phyloP scores from a whole-genome alignment of 768 basidiomycete genomes.

The Tricholoma terreum region DNA sequence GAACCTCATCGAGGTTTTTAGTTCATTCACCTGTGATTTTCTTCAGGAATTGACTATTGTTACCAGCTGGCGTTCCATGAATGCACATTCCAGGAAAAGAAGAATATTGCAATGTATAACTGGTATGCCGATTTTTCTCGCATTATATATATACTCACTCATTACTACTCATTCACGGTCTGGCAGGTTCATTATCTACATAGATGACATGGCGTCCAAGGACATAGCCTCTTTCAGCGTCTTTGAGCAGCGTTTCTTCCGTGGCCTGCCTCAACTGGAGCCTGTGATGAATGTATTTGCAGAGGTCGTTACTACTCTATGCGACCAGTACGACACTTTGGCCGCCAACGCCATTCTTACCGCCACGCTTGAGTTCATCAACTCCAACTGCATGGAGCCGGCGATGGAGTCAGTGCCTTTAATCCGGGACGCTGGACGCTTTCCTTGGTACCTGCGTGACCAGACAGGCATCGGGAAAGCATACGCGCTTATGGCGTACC shows the following conservation, averaged over 20 bases:
- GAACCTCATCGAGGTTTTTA: slow-evolving; percentile 8
- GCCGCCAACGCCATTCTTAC: slow-evolving; percentile 7
- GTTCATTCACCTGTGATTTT: neutral
- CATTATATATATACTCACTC: neutral
- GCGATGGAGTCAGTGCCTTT: slow-evolving; percentile 1
- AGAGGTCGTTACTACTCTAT: slow-evolving; percentile 2
- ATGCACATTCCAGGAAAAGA: slow-evolving; percentile 1
- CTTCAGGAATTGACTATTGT: neutral
- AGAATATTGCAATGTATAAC: slow-evolving; percentile 1
- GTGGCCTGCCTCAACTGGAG: slow-evolving; percentile 7
- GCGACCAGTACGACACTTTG: slow-evolving; percentile 5
- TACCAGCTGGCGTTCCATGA: neutral
- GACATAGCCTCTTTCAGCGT: slow-evolving; percentile 1
- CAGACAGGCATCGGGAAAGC: slow-evolving; percentile 2
- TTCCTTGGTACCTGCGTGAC: slow-evolving; percentile 1
- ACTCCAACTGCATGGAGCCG: slow-evolving; percentile 2
- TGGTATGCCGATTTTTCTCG: neutral
- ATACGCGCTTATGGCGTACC: slow-evolving; percentile 1
- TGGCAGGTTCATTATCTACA: slow-evolving; percentile 10
- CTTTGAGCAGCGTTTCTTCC: slow-evolving; percentile 11
- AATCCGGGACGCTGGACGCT: neutral
- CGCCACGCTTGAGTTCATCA: slow-evolving; percentile 10
- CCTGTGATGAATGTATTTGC: slow-evolving; percentile 8
- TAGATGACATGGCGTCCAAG: slow-evolving; percentile 6
- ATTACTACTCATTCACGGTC: neutral